Conservation (phyloP, 2,329 filamentous ascomycete species). For the Neofusicoccum cordaticola region DNA sequence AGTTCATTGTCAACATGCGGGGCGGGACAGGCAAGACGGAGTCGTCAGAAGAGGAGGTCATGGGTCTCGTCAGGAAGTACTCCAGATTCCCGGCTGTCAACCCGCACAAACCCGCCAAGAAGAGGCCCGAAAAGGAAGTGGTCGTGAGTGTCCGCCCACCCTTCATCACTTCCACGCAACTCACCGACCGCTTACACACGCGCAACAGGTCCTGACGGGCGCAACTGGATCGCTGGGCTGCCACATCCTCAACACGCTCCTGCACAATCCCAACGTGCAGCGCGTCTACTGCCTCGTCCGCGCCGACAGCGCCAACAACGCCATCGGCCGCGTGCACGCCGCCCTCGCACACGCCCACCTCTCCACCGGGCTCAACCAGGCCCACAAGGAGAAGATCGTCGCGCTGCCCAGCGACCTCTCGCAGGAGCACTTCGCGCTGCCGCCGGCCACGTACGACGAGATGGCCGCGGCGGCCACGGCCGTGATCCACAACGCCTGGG, state of each 20-base stretch:
- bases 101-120: neutral
- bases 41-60: slow-evolving; percentile 42
- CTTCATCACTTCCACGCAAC: too few species aligned
- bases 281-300: slow-evolving; percentile 53
- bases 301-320: slow-evolving; percentile 25
- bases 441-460: slow-evolving; percentile 21
- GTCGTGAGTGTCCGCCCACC: neutral
- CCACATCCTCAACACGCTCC: slow-evolving; percentile 46
- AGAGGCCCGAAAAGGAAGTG: slow-evolving; percentile 18
- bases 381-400: slow-evolving; percentile 27
- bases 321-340: slow-evolving; percentile 28
- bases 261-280: slow-evolving; percentile 23
- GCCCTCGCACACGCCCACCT: slow-evolving; percentile 34
- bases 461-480: slow-evolving; percentile 30
- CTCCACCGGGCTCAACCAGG: slow-evolving; percentile 22
- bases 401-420: slow-evolving; percentile 32
- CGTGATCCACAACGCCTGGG: slow-evolving; percentile 54
- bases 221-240: slow-evolving; percentile 62
- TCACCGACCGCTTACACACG: too few species aligned
- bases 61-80: slow-evolving; percentile 42
- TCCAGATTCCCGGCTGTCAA: slow-evolving; percentile 28
- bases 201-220: slow-evolving; percentile 53
- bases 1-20: slow-evolving; percentile 41
- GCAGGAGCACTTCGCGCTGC: slow-evolving; percentile 38
- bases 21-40: slow-evolving; percentile 31